phyloP scores from a whole-genome alignment of 306 rosid species.

The Argentina anserina region DNA sequence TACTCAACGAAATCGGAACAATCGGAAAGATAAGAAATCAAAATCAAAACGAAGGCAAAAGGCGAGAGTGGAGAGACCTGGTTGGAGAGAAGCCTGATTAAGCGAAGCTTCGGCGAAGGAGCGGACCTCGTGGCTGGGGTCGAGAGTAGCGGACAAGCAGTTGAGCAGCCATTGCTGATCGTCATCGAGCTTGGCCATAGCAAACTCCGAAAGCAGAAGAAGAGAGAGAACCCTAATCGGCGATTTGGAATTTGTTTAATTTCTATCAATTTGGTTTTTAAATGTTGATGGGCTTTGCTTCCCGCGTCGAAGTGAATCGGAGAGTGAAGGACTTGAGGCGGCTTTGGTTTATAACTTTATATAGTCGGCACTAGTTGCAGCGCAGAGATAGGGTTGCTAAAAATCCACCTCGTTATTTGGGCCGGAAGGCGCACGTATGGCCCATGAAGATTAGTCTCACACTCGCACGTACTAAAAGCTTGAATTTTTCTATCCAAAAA shows the following conservation, averaged over 20 bases:
- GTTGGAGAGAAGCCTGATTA: constrained; percentile 80
- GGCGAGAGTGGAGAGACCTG: constrained; percentile 49
- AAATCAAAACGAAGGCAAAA: background rate
- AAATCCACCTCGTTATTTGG: background rate
- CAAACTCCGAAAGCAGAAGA: background rate
- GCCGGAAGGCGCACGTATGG: too few relatives aligned
- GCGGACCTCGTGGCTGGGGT: constrained; percentile 84
- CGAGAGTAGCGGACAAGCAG: constrained; percentile 89
- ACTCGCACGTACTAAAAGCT: too few relatives aligned
- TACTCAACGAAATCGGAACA: background rate
- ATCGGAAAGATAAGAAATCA: background rate
- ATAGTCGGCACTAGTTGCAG: background rate
- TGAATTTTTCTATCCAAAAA: too few relatives aligned
- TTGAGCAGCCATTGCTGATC: constrained; percentile 92
- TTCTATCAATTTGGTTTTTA: background rate
- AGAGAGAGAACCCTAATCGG: background rate
- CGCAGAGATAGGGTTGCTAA: background rate
- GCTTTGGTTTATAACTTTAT: constrained; percentile 6
- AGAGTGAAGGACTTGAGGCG: background rate
- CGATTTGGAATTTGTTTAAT: too few relatives aligned
- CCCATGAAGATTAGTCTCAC: too few relatives aligned
- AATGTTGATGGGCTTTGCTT: background rate
- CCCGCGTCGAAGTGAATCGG: constrained; percentile 16
- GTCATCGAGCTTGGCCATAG: constrained; percentile 67
- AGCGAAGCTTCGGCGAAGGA: constrained; percentile 87